Evolutionary conservation across 768 basidiomycete genomes (phyloP).

Genomic region (Trametes cubensis): DNA sequence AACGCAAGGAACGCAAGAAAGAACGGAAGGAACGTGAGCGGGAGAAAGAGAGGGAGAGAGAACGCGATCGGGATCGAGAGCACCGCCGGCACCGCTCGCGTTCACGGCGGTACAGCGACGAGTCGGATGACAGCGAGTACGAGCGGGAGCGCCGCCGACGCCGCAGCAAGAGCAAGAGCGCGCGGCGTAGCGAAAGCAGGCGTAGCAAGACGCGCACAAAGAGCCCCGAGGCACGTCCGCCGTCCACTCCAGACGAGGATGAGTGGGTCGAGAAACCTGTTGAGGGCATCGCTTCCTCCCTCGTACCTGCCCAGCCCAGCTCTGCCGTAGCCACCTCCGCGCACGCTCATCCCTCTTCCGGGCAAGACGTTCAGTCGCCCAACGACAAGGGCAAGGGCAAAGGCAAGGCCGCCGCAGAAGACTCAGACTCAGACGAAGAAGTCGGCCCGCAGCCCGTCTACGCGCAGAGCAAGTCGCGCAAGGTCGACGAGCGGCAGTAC

Average conservation of each 20-base stretch:
- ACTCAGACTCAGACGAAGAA: conserved; percentile 62
- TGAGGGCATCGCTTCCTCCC: conserved; percentile 21
- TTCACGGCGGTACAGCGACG: conserved; percentile 41
- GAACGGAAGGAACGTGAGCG: conserved; percentile 52
- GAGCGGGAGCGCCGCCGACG: conserved; percentile 38
- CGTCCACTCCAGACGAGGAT: conserved; percentile 45
- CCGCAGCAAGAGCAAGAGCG: conserved; percentile 34
- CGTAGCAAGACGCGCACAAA: conserved; percentile 33
- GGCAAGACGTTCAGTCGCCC: neutral
- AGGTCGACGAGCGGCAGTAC: conserved; percentile 81
- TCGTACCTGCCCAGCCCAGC: conserved; percentile 26
- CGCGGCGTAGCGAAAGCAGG: conserved; percentile 30
- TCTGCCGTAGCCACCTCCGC: conserved; percentile 4
- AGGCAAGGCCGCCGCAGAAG: conserved; percentile 24
- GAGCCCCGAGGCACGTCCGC: conserved; percentile 34
- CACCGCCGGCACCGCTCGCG: conserved; percentile 37
- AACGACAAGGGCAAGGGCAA: conserved; percentile 7
- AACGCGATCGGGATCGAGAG: conserved; percentile 25
- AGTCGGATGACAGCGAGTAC: conserved; percentile 34
- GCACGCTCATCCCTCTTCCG: conserved; percentile 15
- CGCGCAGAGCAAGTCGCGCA: conserved; percentile 44
- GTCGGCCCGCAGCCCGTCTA: conserved; percentile 77
- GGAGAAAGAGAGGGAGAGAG: conserved; percentile 34
- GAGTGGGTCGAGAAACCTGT: conserved; percentile 70
- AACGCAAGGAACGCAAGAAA: conserved; percentile 62